Evolutionary conservation across 768 basidiomycete genomes (phyloP), one percentile per base, ranked within the genome.

Genomic region (Boletus pseudo-olivaceus): DNA sequence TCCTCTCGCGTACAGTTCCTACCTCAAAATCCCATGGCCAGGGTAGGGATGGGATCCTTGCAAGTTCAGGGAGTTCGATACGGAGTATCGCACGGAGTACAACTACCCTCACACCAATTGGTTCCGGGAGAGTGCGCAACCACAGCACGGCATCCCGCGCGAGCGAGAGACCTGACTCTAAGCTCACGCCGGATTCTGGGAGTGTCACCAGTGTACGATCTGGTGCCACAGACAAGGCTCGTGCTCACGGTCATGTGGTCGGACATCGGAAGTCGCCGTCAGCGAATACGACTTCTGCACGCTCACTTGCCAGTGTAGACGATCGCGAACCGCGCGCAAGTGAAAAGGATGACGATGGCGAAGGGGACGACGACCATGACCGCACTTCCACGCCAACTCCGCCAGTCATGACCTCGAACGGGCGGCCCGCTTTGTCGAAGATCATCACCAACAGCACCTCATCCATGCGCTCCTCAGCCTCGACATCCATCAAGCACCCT

Each of bases 91-190:
- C 79, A 4, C 72, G 76, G 37, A 80, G 78, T 56, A 75, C 73
- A 10, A 59, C 57, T 1, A 65, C 63, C 5, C 60, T 67, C 5
- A 46, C 61, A 7, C 54, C 60, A 11, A 34, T 57, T 5, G 61
- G 53, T 11, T 56, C 64, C 2, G 33, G 54, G 11, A 61, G 66
- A 35, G 47, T 59, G 19, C 61, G 67, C 41, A 61, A 69, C 44
- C 61, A 67, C 14, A 68, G 67, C 45, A 69, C 67, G 9, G 34
- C 54, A 52, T 59, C 64, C 10, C 61, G 64, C 7, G 55, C 55
- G 17, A 57, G 62, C n/a, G 74, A 75, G 32, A 68, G 83, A 17
- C 88, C 88, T 3, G 88, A 90, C 59, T 89, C 87, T 6, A 89
- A 90, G 62, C 74, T 89, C 9, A 86, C 85, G 3, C 86, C 86